These are phyloP conservation scores for Cucurbitaria berberidis DNA, from an alignment of 2,329 filamentous ascomycete genomes.

Conservation along the genomic window DNA sequence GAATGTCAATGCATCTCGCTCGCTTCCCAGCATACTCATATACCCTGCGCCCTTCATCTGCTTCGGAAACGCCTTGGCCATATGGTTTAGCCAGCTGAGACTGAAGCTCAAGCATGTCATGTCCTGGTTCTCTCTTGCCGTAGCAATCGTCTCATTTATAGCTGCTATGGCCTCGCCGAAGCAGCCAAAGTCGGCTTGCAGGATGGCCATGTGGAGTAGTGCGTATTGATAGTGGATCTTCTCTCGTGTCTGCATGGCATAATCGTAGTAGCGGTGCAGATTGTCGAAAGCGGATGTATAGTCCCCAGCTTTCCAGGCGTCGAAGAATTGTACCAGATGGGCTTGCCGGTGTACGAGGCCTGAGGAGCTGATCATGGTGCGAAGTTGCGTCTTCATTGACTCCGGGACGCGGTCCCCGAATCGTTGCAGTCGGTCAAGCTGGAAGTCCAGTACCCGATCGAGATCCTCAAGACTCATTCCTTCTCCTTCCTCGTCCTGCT, in stretches of 20 bases:
- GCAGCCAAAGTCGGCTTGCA: slow-evolving; percentile 95
- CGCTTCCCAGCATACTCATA: slow-evolving; percentile 75
- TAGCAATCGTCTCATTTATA: slow-evolving; percentile 93
- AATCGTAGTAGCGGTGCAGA: slow-evolving; percentile 95
- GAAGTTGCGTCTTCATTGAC: slow-evolving; percentile 74
- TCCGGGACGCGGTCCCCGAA: slow-evolving; percentile 79
- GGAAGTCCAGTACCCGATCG: slow-evolving; percentile 82
- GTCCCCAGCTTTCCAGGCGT: slow-evolving; percentile 90
- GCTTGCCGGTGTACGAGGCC: slow-evolving; percentile 73
- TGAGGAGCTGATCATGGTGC: slow-evolving; percentile 70
- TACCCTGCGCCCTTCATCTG: slow-evolving; percentile 74
- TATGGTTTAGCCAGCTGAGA: slow-evolving; percentile 94
- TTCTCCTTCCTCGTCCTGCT: slow-evolving; percentile 48
- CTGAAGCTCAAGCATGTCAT: slow-evolving; percentile 93
- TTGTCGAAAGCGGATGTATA: slow-evolving; percentile 89
- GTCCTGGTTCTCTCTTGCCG: slow-evolving; percentile 92
- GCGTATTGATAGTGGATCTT: slow-evolving; percentile 93
- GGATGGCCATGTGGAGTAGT: slow-evolving; percentile 86
- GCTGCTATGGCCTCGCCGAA: slow-evolving; percentile 87
- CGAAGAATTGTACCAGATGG: slow-evolving; percentile 85
- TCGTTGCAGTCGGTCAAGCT: slow-evolving; percentile 88
- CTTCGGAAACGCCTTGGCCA: slow-evolving; percentile 81
- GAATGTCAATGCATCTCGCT: slow-evolving; percentile 81
- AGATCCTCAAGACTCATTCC: slow-evolving; percentile 77
- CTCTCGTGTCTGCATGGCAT: slow-evolving; percentile 85